phyloP scores from a whole-genome alignment of 2,329 filamentous ascomycete species.

The Penicillium sp. region DNA sequence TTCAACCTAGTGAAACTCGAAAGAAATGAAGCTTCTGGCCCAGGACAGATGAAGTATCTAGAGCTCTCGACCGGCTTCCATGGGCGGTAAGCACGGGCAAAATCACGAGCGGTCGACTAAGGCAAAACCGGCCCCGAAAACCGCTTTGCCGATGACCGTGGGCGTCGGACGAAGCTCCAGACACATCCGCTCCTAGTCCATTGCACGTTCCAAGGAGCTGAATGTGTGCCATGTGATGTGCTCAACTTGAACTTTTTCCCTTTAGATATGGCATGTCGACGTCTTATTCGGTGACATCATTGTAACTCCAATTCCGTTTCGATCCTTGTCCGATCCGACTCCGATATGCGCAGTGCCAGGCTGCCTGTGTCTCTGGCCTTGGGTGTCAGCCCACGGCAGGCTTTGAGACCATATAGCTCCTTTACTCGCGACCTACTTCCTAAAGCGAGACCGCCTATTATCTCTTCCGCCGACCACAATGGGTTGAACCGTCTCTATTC shows the following conservation, averaged over 20 bases:
- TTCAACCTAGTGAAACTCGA: background rate
- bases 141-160: slow-evolving; percentile 11
- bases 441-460: background rate
- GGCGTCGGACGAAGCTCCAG: slow-evolving; percentile 6
- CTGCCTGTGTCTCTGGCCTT: slow-evolving; percentile 36
- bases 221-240: slow-evolving; percentile 9
- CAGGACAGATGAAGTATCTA: slow-evolving; percentile 21
- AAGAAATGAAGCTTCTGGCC: background rate
- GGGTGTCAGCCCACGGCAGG: slow-evolving; percentile 27
- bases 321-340: slow-evolving; percentile 14
- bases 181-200: slow-evolving; percentile 11
- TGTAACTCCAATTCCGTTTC: slow-evolving; percentile 16
- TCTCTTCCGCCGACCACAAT: slow-evolving; percentile 6
- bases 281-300: slow-evolving; percentile 23
- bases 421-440: slow-evolving; percentile 19
- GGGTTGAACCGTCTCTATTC: slow-evolving; percentile 22
- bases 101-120: slow-evolving; percentile 26
- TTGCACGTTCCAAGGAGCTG: slow-evolving; percentile 14
- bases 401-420: slow-evolving; percentile 17
- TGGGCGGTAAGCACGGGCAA: slow-evolving; percentile 23
- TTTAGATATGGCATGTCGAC: slow-evolving; percentile 33
- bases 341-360: slow-evolving; percentile 43
- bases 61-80: slow-evolving; percentile 34
- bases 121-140: slow-evolving; percentile 24
- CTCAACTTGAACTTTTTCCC: slow-evolving; percentile 6